Base-by-base conservation (phyloP, 257 asterid species). In the Lycium barbarum region DNA sequence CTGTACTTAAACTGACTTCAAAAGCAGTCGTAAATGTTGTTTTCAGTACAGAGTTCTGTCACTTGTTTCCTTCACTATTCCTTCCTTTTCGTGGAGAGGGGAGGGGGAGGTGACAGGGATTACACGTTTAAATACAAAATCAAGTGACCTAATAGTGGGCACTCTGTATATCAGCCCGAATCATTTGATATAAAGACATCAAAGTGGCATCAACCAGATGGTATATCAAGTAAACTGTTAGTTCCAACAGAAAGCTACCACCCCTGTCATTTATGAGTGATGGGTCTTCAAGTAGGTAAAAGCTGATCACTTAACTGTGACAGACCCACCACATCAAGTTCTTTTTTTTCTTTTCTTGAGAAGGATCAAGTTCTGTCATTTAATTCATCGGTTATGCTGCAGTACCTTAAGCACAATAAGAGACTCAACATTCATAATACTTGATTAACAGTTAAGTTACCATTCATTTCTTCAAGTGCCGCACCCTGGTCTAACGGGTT, bases 381-480 rank as follows among this genome's bases (percentile, higher is more conserved):
- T 67, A 66, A 51, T 7, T 47, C 38, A 15, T 59, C n/a, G 71
- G 20, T 70, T 59, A 71, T 76, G 63, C 5, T 22, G 74, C 33
- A n/a, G n/a, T n/a, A 61, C 57, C 51, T 65, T 61, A 80, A 53
- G 55, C 59, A 71, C 45, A 5, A 68, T 26, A 81, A 71, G 40
- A 43, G 20, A 4, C 67, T 26, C 3, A 55, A 51, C 9, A 43
- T 18, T 38, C 40, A 58, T 18, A 74, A n/a, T n/a, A n/a, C n/a
- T 9, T 1, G 14, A 38, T 51, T 17, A 54, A 45, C 59, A 57
- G 6, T 79, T 13, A 38, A 85, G 88, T 88, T 80, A 95, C 98
- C 98, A 58, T 95, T 96, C 97, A 93, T 93, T 88, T 96, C 99
- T 86, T 96, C 94, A 71, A 95, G 86, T 9, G 98, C 99, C 26